These are phyloP conservation scores for Artemisia argyi DNA, from an alignment of 129 eudicot species.

Conservation along the genomic window DNA sequence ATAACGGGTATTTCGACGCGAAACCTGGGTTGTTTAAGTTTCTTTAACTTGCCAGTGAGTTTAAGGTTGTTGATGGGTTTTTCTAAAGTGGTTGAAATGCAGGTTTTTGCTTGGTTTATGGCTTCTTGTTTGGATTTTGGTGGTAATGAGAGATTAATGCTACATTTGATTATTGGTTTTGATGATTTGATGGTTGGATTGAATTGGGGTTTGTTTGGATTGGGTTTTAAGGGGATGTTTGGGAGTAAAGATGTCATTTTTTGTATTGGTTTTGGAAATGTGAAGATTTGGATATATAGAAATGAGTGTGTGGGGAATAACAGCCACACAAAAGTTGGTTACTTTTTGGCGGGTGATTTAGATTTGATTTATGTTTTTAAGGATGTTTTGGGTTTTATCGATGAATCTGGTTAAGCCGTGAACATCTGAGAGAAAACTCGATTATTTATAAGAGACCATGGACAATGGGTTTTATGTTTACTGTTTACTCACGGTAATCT, in stretches of 20 bases:
- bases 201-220: conserved; percentile 21
- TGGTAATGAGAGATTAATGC: conserved; percentile 42
- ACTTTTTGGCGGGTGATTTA: no score
- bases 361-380: no score
- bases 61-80: conserved; percentile 77
- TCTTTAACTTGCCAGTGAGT: conserved; percentile 72
- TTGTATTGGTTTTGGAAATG: neutral
- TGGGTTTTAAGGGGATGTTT: conserved; percentile 23
- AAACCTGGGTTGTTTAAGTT: conserved; percentile 66
- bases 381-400: no score
- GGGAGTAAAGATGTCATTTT: conserved; percentile 52
- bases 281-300: conserved; percentile 16
- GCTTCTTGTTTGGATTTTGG: conserved; percentile 91
- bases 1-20: conserved; percentile 68
- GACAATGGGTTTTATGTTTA: no score
- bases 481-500: no score
- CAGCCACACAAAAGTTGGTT: conserved; percentile 19
- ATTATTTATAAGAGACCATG: no score
- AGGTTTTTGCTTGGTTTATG: conserved; percentile 75
- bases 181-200: conserved; percentile 28
- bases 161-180: conserved; percentile 35
- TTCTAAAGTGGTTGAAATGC: conserved; percentile 60
- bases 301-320: conserved; percentile 15
- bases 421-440: no score
- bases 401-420: no score